Evolutionary conservation across 345 rosid species (phyloP), one percentile per base, ranked within the genome.

Genomic region (Mangifera indica): DNA sequence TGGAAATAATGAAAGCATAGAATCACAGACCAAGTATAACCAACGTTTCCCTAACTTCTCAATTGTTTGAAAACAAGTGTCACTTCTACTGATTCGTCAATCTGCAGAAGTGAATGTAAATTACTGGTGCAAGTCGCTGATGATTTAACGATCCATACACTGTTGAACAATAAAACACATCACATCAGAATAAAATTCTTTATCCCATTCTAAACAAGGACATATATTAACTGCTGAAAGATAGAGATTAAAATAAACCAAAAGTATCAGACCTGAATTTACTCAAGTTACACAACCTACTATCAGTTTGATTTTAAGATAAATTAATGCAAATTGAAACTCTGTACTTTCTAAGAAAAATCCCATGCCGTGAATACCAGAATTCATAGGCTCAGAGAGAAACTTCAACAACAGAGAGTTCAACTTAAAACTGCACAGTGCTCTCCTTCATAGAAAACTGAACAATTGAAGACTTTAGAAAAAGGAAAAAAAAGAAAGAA

Each of bases 1-100:
- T 18, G 63, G 56, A 69, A 67, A 67, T 51, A 63, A 32, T 5
- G 76, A 77, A 76, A 71, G 81, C 95, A 87, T 87, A 84, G 87
- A 80, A 79, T 66, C 82, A 34, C 21, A 58, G 25, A 62, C 55
- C 73, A 46, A 73, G 51, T 76, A 56, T 45, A 20, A 77, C 66
- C 40, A 51, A 60, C 61, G 72, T 8, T 52, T 32, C 56, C 26
- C 53, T 58, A 58, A 46, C 63, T 70, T 32, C 56, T 24, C 55
- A 40, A 45, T 72, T 42, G 14, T 21, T 24, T 17, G 17, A 21
- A 37, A 60, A 71, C 29, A 26, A 57, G 46, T 15, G 13, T 60
- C 48, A 66, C 63, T 57, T 51, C 75, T 55, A 3, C 18, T 4
- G 32, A 49, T 67, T 63, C 40, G 22, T 42, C 64, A 52, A 62